Evolutionary conservation across 768 basidiomycete species (phyloP), one percentile per base, ranked within the genome.

Genomic region (Postia placenta): DNA sequence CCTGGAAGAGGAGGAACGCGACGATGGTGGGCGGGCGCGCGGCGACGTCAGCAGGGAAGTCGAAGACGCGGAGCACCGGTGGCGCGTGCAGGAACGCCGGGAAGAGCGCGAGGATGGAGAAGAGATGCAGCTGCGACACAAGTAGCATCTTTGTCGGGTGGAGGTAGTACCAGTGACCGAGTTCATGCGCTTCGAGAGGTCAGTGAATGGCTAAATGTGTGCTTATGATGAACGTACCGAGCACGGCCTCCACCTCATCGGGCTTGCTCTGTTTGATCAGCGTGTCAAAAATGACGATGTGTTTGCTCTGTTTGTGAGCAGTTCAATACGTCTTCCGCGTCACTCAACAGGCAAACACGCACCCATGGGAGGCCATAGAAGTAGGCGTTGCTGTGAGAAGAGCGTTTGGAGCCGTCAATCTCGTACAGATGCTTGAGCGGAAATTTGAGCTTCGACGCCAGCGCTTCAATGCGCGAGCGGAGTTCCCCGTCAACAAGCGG

Each of bases 291-390:
- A 99, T 87, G 65, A 98, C 92, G 56, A 95, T 91, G 67, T 93
- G 91, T 58, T 93, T 93, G 70, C 83, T 87, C 87, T 89, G 54
- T 19, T 2, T 17, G 14, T 22, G 9, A 15, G 12, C 36, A 39
- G 22, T 40, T 2, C 39, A 14, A 11, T 24, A 30, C 11, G 42
- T 35, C 11, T 11, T 14, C 25, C 39, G 19, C 42, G 22, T 24
- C 35, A 43, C 26, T 33, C 4, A 19, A 28, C 28, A 15, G 27
- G 12, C 22, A 4, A 11, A 7, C 0, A 69, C 74, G 36, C 43
- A 90, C 91, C 87, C 92, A 94, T 1, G 94, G 95, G 11, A 97
- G 78, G 50, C 95, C 95, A 56, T 92, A 97, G 75, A 97, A 97
- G 71, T 96, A 98, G n/a, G 94, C 94, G 56, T 97, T 97, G 57